These are phyloP conservation scores for Kandelia obovata DNA, from an alignment of 345 rosid genomes.

Conservation along the genomic window DNA sequence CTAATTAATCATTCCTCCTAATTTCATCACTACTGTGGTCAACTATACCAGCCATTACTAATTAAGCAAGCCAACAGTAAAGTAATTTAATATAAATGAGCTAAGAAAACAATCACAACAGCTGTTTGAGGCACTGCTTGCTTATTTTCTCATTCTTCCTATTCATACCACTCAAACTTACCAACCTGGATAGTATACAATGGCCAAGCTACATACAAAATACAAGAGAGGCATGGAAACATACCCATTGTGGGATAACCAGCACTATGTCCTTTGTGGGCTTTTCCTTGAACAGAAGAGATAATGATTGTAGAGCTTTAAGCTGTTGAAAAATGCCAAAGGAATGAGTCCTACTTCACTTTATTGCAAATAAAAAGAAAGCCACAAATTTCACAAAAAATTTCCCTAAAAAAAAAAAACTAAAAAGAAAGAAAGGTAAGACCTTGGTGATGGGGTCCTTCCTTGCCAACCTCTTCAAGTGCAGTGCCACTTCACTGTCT, in stretches of 20 bases:
- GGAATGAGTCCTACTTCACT: not conserved
- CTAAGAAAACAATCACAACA: too few species aligned
- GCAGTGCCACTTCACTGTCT: conserved; percentile 77
- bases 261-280: conserved; percentile 61
- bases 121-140: too few species aligned
- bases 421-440: not conserved
- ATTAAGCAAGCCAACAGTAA: too few species aligned
- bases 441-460: conserved; percentile 96
- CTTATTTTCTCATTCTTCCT: too few species aligned
- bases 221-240: conserved; percentile 1
- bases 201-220: not conserved
- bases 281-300: conserved; percentile 63
- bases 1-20: not conserved
- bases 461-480: conserved; percentile 79
- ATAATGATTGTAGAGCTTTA: conserved; percentile 72
- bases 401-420: not conserved
- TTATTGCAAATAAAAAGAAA: not conserved
- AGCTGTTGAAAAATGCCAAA: conserved; percentile 46
- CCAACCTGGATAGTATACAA: too few species aligned
- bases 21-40: not conserved
- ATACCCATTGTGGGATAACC: conserved; percentile 91
- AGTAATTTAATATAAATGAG: too few species aligned
- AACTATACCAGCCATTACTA: too few species aligned
- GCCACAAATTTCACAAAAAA: not conserved
- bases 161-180: too few species aligned